A percentile compares a stretch with the other conserved stretches of the same genome.
Conservation (phyloP, 345 rosid species). For the Leavenworthia alabamica region DNA sequence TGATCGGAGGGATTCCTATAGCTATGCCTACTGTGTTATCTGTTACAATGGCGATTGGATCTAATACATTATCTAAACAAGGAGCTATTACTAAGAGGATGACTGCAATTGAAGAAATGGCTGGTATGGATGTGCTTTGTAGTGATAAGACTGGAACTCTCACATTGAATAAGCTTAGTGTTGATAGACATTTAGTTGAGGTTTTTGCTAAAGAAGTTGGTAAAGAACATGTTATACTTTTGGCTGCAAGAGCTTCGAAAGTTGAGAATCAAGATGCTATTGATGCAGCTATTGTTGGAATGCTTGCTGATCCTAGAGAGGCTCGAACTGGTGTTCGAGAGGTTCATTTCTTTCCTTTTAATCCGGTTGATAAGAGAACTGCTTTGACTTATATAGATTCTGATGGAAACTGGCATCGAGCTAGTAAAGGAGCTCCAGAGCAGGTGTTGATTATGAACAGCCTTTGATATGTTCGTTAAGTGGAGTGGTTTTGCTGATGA, state of each 20-base stretch:
- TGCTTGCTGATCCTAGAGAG: conserved; percentile 97
- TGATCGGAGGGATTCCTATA: conserved; percentile 92
- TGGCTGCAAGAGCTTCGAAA: conserved; percentile 90
- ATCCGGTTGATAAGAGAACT: conserved; percentile 88
- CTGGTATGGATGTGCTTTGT: conserved; percentile 92
- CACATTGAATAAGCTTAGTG: conserved; percentile 72
- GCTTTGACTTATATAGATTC: conserved; percentile 78
- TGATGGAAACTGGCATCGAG: conserved; percentile 71
- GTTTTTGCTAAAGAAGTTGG: conserved; percentile 71
- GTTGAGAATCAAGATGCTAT: conserved; percentile 84
- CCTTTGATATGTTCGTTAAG: not conserved
- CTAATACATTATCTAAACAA: conserved; percentile 73
- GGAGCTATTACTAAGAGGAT: conserved; percentile 87
- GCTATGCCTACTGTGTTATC: conserved; percentile 94
- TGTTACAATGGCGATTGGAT: conserved; percentile 96
- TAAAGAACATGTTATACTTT: conserved; percentile 59
- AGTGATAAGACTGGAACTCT: conserved; percentile 92
- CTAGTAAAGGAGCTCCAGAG: conserved; percentile 94
- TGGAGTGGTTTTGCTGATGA: not conserved
- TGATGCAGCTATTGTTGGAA: conserved; percentile 89
- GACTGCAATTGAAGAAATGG: conserved; percentile 98
- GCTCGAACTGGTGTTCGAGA: conserved; percentile 76
- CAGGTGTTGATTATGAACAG: conserved; percentile 39
- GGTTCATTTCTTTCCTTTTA: conserved; percentile 83
- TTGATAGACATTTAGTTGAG: conserved; percentile 67